These are phyloP conservation scores for Lentinula sp. DNA, from an alignment of 768 basidiomycete genomes.

Conservation along the genomic window DNA sequence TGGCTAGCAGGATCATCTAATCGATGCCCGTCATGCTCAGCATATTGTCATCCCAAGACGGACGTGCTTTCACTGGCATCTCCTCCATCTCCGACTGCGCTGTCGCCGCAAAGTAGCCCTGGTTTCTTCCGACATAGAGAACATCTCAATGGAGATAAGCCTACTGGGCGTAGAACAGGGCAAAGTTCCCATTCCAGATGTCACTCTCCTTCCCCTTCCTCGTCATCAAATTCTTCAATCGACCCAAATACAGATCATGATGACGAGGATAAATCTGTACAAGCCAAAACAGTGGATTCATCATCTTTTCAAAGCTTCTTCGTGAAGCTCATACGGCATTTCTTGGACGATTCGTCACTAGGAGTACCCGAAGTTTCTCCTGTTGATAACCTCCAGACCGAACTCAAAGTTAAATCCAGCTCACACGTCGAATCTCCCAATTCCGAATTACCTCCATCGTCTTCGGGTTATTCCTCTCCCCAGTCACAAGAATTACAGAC, in stretches of 20 bases:
- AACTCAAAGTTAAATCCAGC: too few species aligned
- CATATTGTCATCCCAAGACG: background rate
- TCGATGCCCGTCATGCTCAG: background rate
- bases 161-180: background rate
- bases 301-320: background rate
- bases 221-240: background rate
- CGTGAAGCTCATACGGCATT: background rate
- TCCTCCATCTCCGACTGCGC: background rate
- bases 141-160: background rate
- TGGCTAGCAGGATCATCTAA: background rate
- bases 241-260: background rate
- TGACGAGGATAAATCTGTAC: background rate
- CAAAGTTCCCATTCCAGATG: background rate
- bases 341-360: background rate
- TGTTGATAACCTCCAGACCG: background rate
- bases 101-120: background rate
- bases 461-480: background rate
- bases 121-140: background rate
- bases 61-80: background rate
- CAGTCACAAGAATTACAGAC: background rate
- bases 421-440: too few species aligned
- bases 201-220: background rate
- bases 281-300: background rate
- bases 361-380: background rate
- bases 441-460: background rate